Evolutionary conservation across 192 early-diverging fungal genomes (phyloP), one percentile per base, ranked within the genome.

Genomic region (Coemansia brasiliensis): DNA sequence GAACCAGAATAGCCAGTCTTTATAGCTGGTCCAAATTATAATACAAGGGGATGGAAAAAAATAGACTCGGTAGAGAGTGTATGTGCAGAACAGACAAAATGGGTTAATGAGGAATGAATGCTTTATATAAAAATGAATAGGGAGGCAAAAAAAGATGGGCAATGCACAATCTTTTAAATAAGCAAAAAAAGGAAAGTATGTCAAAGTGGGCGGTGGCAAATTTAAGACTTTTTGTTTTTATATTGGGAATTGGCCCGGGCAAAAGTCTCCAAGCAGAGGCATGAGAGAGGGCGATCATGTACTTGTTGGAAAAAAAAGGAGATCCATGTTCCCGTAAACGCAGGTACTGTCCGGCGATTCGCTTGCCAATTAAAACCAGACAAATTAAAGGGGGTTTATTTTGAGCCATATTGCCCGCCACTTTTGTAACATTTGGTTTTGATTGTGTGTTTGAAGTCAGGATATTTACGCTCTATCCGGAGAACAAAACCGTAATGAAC

Each of bases 211-310:
- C 32, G 1, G 32, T 35, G 32, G 32, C 32, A 35, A 35, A 35
- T 35, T 35, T 10, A 10, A 10, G 32, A 35, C 32, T 35, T 35
- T 35, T 35, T 35, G 32, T 35, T 35, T 35, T 5, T 7, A 10
- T 35, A 35, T 35, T 35, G 32, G 32, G 32, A 35, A 35, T 9
- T 49, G 22, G 46, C 46, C 25, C 46, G 46, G 46, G 46, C 27
- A 49, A 42, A 42, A 20, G 4, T 42, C n/a, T 20, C 46, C 21
- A 49, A 49, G 32, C n/a, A 45, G 24, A 17, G 44, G 18, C 7
- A 45, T 17, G 46, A n/a, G 17, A 8, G 6, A 5, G 3, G 46
- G 20, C 46, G 46, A 49, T 49, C 46, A n/a, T 49, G 46, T 22
- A 24, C 44, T 26, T 45, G 24, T 44, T 12, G 12, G 9, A 49